These are phyloP conservation scores for Oropetium thomaeum DNA, from an alignment of 176 grass and related monocot species.

Conservation along the genomic window DNA sequence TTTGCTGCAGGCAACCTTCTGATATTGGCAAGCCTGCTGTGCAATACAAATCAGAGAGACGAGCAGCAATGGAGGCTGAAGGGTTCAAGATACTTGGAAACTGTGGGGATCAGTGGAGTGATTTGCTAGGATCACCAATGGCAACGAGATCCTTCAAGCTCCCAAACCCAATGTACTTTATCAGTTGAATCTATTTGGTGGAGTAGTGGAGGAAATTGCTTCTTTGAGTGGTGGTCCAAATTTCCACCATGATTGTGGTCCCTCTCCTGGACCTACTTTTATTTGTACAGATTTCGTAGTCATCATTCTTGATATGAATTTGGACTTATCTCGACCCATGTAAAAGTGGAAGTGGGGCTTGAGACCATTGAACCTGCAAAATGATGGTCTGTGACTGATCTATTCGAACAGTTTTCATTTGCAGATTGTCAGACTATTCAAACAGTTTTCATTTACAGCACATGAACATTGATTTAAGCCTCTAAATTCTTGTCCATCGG, in stretches of 20 bases:
- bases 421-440: neutral
- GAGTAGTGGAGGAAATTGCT: neutral
- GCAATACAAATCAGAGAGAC: slow-evolving; percentile 75
- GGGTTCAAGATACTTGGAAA: slow-evolving; percentile 84
- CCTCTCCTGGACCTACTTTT: neutral
- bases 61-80: slow-evolving; percentile 66
- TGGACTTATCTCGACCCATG: neutral
- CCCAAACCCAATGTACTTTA: slow-evolving; percentile 90
- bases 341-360: neutral
- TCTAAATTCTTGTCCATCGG: neutral
- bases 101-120: slow-evolving; percentile 94
- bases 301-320: neutral
- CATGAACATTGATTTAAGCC: neutral
- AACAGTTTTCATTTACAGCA: neutral
- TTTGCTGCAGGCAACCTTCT: slow-evolving; percentile 46
- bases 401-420: neutral
- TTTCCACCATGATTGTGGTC: neutral
- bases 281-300: slow-evolving; percentile 11
- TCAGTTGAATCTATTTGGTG: slow-evolving; percentile 44
- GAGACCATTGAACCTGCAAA: neutral
- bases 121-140: slow-evolving; percentile 68
- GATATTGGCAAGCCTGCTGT: slow-evolving; percentile 70
- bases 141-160: slow-evolving; percentile 87
- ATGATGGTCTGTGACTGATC: neutral
- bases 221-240: neutral